These are phyloP conservation scores for Colletotrichum sp. DNA, from an alignment of 2,329 filamentous ascomycete genomes.

Conservation along the genomic window DNA sequence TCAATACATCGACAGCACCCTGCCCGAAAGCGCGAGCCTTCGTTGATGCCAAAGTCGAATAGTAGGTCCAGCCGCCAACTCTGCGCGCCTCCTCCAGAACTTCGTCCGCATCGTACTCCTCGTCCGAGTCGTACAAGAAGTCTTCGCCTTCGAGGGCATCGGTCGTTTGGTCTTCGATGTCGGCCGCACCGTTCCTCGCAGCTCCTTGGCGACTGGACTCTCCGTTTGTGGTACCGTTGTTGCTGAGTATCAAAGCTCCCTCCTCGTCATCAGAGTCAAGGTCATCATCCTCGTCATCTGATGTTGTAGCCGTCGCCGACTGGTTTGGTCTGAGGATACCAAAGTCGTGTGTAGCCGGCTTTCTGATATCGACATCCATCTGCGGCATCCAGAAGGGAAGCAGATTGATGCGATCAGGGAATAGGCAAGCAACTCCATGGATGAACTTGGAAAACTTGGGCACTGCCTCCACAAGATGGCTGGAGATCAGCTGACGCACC, in stretches of 20 bases:
- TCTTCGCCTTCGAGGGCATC: slow-evolving; percentile 69
- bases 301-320: slow-evolving; percentile 78
- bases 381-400: slow-evolving; percentile 98
- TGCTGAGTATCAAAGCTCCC: neutral
- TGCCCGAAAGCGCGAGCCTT: slow-evolving; percentile 49
- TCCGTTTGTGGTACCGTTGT: slow-evolving; percentile 27
- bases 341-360: slow-evolving; percentile 86
- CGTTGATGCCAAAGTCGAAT: slow-evolving; percentile 59
- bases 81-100: slow-evolving; percentile 78
- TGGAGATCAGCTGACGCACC: slow-evolving; percentile 91
- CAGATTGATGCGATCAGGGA: slow-evolving; percentile 85
- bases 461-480: slow-evolving; percentile 96
- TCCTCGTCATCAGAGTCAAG: slow-evolving; percentile 46
- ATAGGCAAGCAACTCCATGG: slow-evolving; percentile 87
- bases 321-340: slow-evolving; percentile 84
- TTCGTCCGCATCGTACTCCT: slow-evolving; percentile 78
- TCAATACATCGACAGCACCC: slow-evolving; percentile 47
- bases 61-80: slow-evolving; percentile 79
- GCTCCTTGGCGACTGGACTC: slow-evolving; percentile 43
- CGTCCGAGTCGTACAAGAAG: slow-evolving; percentile 90
- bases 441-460: slow-evolving; percentile 99
- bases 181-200: slow-evolving; percentile 47
- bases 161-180: slow-evolving; percentile 84
- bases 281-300: slow-evolving; percentile 77
- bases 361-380: slow-evolving; percentile 97